Percentiles rank a stretch among this genome's conserved stretches.
Evolutionary conservation across 805 yeast genomes (phyloP).

Genomic region (Priceomyces melissophilus): DNA sequence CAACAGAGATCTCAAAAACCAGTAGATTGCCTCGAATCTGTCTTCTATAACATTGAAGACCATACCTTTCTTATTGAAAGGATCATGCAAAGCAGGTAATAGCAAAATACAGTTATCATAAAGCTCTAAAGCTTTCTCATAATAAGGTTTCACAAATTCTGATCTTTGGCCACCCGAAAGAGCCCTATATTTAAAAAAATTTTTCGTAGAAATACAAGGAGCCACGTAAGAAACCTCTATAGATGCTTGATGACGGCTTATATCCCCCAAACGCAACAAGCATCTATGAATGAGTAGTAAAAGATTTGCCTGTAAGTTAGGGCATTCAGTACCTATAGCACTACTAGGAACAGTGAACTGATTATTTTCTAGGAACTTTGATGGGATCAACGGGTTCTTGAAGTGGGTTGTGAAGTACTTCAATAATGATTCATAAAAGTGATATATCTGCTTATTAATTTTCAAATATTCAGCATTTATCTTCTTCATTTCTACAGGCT

Average conservation of each 20-base stretch:
- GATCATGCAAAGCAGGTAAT: conserved; percentile 68
- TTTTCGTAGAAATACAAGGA: conserved; percentile 26
- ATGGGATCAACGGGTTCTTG: conserved; percentile 33
- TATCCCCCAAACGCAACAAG: conserved; percentile 53
- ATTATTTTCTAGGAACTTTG: conserved; percentile 25
- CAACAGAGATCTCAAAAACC: conserved; percentile 54
- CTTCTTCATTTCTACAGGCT: conserved; percentile 55
- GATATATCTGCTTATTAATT: conserved; percentile 42
- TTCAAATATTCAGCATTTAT: conserved; percentile 50
- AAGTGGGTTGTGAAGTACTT: conserved; percentile 35
- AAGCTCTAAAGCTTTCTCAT: conserved; percentile 23
- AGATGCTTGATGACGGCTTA: conserved; percentile 53
- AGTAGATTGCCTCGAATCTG: conserved; percentile 46
- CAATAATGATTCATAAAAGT: conserved; percentile 46
- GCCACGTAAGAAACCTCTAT: conserved; percentile 44
- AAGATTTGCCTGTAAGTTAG: conserved; percentile 25
- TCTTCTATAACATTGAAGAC: conserved; percentile 40
- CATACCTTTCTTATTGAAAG: conserved; percentile 57
- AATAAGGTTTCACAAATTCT: conserved; percentile 26
- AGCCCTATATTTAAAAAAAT: conserved; percentile 29
- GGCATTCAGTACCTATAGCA: conserved; percentile 10
- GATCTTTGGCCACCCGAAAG: conserved; percentile 31
- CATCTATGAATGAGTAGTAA: conserved; percentile 47
- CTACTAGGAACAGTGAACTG: conserved; percentile 15
- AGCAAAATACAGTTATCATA: conserved; percentile 54